Evolutionary conservation across 108 stramenopile species (phyloP).

Genomic region (Asterionellopsis glacialis): DNA sequence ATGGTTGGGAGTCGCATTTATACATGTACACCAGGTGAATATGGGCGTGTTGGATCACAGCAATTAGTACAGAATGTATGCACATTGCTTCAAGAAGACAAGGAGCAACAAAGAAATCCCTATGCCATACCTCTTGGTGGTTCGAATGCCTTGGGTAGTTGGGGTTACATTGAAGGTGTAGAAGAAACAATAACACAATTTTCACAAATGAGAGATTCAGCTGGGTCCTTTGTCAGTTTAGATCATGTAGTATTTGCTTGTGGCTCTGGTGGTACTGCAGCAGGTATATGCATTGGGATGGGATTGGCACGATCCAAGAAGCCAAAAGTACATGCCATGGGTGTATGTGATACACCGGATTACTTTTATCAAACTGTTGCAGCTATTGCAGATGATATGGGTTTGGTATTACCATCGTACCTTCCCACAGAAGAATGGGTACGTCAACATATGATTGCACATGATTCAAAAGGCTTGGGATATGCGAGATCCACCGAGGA

Average conservation of each 20-base stretch:
- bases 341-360: conserved; percentile 87
- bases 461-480: conserved; percentile 77
- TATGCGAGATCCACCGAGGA: conserved; percentile 73
- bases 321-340: conserved; percentile 75
- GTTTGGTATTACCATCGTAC: conserved; percentile 21
- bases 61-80: conserved; percentile 52
- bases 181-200: conserved; percentile 59
- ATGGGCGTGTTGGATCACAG: conserved; percentile 66
- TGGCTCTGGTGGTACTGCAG: conserved; percentile 86
- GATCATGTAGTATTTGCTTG: conserved; percentile 89
- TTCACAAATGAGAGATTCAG: conserved; percentile 4
- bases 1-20: conserved; percentile 73
- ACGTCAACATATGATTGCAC: conserved; percentile 46
- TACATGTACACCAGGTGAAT: conserved; percentile 85
- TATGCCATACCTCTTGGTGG: conserved; percentile 90
- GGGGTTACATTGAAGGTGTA: conserved; percentile 84
- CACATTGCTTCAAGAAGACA: conserved; percentile 21
- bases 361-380: conserved; percentile 77
- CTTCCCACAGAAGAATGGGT: conserved; percentile 43
- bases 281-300: conserved; percentile 75
- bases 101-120: conserved; percentile 8
- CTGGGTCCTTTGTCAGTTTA: conserved; percentile 13
- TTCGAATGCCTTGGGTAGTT: conserved; percentile 79
- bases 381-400: conserved; percentile 69
- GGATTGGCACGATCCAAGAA: conserved; percentile 14